Evolutionary conservation across 228 moss, liverwort and hornwort genomes (phyloP).

Genomic region (Sphagnum fallax): DNA sequence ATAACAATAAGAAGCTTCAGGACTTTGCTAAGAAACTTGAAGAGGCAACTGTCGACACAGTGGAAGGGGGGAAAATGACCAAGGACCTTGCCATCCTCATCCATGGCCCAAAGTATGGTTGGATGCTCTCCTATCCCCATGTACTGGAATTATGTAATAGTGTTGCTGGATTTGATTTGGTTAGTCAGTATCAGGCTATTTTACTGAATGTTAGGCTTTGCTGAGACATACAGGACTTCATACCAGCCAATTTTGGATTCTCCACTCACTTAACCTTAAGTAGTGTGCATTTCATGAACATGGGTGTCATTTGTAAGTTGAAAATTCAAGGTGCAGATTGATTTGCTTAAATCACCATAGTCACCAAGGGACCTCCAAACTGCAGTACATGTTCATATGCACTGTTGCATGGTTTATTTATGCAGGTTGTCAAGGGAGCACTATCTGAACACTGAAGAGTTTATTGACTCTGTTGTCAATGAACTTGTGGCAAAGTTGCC

Average conservation of each 20-base stretch:
- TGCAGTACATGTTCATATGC: background rate
- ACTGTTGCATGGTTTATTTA: background rate
- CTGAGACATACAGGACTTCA: too few relatives aligned
- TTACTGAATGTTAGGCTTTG: too few relatives aligned
- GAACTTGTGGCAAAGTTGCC: constrained; percentile 20
- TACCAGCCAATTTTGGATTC: too few relatives aligned
- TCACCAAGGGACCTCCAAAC: background rate
- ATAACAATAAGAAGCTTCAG: constrained; percentile 37
- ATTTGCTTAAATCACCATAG: background rate
- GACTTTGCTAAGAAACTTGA: constrained; percentile 69
- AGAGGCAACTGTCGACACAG: constrained; percentile 53
- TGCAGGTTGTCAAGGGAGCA: constrained; percentile 21
- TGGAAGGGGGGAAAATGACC: constrained; percentile 81
- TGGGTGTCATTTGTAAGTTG: too few relatives aligned
- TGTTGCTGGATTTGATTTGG: background rate
- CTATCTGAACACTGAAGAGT: constrained; percentile 40
- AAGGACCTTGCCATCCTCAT: constrained; percentile 85
- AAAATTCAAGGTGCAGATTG: too few relatives aligned
- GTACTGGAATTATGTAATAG: background rate
- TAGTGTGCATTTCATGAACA: too few relatives aligned
- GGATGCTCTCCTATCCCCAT: background rate
- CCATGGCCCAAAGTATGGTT: constrained; percentile 60
- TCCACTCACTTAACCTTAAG: too few relatives aligned
- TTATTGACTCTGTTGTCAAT: constrained; percentile 36
- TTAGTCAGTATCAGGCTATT: background rate